Conservation (phyloP, 2,329 filamentous ascomycete species). For the Alternaria incomplexa region DNA sequence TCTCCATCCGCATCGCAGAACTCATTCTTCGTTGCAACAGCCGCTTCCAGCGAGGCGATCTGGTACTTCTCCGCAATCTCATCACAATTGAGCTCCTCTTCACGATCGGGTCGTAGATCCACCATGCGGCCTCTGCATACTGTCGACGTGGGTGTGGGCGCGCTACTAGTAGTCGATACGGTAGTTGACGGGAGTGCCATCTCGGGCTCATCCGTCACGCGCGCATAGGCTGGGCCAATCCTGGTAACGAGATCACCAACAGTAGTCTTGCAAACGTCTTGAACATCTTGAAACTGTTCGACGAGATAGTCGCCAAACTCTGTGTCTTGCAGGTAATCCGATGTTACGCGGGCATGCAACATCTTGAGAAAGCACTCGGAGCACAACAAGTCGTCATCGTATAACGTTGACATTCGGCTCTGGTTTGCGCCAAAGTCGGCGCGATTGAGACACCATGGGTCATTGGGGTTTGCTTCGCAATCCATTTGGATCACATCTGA, state of each 20-base stretch:
- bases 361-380: conserved; percentile 1
- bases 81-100: not conserved
- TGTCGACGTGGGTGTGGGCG: not conserved
- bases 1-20: not conserved
- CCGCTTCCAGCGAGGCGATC: not conserved
- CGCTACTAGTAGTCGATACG: not conserved
- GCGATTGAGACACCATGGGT: not conserved
- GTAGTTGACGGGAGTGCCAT: not conserved
- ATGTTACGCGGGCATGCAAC: not conserved
- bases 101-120: not conserved
- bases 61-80: not conserved
- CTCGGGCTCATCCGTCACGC: not conserved
- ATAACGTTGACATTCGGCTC: not conserved
- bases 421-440: not conserved
- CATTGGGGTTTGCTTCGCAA: not conserved
- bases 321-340: not conserved
- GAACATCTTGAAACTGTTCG: not conserved
- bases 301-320: not conserved
- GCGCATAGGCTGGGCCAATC: not conserved
- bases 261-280: not conserved
- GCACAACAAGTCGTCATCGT: not conserved
- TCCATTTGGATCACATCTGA: not conserved
- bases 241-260: not conserved
- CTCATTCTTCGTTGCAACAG: not conserved
- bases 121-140: not conserved